These are phyloP conservation scores for Aaosphaeria pasadenensis DNA, from an alignment of 2,329 filamentous ascomycete species.

Conservation along the genomic window DNA sequence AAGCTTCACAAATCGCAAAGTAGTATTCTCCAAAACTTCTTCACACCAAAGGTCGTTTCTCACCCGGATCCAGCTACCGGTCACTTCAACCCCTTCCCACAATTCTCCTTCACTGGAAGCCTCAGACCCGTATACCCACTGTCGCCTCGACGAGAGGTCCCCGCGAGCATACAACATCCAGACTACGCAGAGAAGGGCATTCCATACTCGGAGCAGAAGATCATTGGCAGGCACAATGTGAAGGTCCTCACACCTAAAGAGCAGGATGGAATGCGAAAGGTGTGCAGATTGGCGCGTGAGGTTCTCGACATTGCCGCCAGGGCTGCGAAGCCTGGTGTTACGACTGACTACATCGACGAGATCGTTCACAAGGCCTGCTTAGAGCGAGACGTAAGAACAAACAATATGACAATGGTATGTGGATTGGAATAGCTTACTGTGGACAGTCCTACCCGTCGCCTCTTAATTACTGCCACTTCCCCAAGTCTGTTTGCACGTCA, in stretches of 20 bases:
- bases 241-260: constrained; percentile 76
- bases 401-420: neutral
- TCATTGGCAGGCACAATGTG: constrained; percentile 74
- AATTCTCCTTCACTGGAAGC: constrained; percentile 75
- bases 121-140: constrained; percentile 75
- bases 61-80: constrained; percentile 88
- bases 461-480: constrained; percentile 92
- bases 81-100: constrained; percentile 87
- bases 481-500: constrained; percentile 96
- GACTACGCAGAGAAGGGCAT: constrained; percentile 88
- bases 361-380: constrained; percentile 93
- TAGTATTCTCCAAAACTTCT: constrained; percentile 69
- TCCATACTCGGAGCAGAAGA: constrained; percentile 61
- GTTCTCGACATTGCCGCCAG: constrained; percentile 88
- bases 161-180: constrained; percentile 76
- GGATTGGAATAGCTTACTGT: constrained; percentile 11
- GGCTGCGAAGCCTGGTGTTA: constrained; percentile 83
- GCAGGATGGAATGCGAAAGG: constrained; percentile 88
- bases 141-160: constrained; percentile 52
- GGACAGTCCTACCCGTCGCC: constrained; percentile 89
- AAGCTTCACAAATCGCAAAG: constrained; percentile 76
- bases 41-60: constrained; percentile 80
- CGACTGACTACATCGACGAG: constrained; percentile 92
- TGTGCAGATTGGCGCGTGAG: constrained; percentile 82
- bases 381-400: constrained; percentile 65